phyloP scores from a whole-genome alignment of 495 filamentous ascomycete species.

The Friedmanniomyces simplex region DNA sequence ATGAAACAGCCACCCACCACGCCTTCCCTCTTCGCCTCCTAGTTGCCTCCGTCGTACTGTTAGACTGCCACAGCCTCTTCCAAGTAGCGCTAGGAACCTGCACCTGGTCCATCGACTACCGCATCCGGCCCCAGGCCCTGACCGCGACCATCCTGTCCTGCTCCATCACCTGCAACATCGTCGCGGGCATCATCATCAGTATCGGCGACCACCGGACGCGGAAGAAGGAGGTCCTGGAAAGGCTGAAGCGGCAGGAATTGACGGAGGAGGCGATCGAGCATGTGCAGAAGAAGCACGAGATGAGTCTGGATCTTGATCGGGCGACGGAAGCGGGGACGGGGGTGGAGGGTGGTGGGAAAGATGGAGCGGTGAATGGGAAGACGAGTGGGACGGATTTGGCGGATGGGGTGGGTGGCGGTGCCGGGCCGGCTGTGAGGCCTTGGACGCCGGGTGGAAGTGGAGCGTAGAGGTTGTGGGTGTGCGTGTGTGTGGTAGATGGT shows the following conservation, averaged over 20 bases:
- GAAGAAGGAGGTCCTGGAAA: conserved; percentile 74
- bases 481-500: too few species aligned
- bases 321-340: not conserved
- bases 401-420: not conserved
- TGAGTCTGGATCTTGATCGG: not conserved
- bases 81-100: conserved; percentile 66
- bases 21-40: conserved; percentile 65
- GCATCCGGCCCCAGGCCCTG: conserved; percentile 51
- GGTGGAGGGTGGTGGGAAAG: not conserved
- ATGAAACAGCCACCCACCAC: conserved; percentile 69
- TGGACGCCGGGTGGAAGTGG: too few species aligned
- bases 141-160: conserved; percentile 71
- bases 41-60: conserved; percentile 58
- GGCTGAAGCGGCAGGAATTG: conserved; percentile 59
- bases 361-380: not conserved
- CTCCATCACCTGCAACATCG: conserved; percentile 61
- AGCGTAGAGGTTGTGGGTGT: not conserved
- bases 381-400: not conserved
- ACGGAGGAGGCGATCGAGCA: conserved; percentile 61
- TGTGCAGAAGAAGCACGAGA: conserved; percentile 1
- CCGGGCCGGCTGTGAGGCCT: too few species aligned
- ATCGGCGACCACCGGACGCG: conserved; percentile 61
- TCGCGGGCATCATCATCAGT: conserved; percentile 58
- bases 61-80: conserved; percentile 63
- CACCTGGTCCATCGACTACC: conserved; percentile 62